Base-by-base conservation (phyloP, 345 rosid genomes). In the Trapa bicornis region DNA sequence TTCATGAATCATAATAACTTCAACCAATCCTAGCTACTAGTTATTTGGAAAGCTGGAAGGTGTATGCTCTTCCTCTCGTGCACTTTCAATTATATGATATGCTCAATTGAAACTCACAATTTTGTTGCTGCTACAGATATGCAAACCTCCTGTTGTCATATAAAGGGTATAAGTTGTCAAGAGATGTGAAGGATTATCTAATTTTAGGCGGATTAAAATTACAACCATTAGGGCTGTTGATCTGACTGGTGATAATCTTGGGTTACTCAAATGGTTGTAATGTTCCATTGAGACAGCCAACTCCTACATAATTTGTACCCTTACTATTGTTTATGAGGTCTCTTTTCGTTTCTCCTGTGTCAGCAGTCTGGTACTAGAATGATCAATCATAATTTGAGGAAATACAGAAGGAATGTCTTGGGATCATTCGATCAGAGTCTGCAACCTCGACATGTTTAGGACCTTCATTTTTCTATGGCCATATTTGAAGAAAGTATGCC, bases 141-240 rank as follows among this genome's bases (percentile, higher is more conserved):
- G 82, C 67, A 91, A 94, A 71, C 92, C 92, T 71, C 96, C 96
- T 39, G 88, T 83, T 53, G 89, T 96, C 77, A 78, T 94, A 77
- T 72, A 94, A 91, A 67, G 99, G 99, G 58, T 65, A 83, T 76
- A 74, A 79, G 12, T 72, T 91, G 71, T 67, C 91, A 8, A 79
- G 79, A 75, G 89, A 85, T 33, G 63, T 88, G 0, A 81, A 85
- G 84, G 82, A 77, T 41, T 81, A 84, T 76, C 88, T 94, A 36
- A 66, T 69, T 8, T 86, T 95, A 42, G 75, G 66, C 47, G 99
- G 97, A 61, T 82, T 91, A 38, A 87, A 84, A 74, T 29, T 91
- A 87, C 76, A 79, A 85, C 64, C 0, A 74, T 89, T 56, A 70
- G 74, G 77, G 96, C 86, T 65, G 81, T 85, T 45, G 97, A 94